Evolutionary conservation across 164 flowering plant species (phyloP).

Genomic region (Tetracentron sinense): DNA sequence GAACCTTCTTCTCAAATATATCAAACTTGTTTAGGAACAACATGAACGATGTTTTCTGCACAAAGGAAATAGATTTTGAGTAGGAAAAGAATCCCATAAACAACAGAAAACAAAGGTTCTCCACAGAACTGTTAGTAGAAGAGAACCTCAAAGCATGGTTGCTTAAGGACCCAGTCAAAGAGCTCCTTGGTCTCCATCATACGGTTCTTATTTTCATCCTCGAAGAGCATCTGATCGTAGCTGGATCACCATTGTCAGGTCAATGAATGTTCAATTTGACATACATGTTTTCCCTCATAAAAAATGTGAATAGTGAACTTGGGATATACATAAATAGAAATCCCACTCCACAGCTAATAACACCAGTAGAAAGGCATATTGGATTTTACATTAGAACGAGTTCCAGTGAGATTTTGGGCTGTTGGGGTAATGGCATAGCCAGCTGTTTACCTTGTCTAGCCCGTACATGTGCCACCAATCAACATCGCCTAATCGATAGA

Average conservation of each 20-base stretch:
- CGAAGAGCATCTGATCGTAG: conserved; percentile 91
- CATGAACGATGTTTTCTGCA: conserved; percentile 98
- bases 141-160: conserved; percentile 91
- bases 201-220: conserved; percentile 84
- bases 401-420: background rate
- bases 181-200: conserved; percentile 96
- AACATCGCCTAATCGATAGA: background rate
- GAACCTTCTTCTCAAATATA: conserved; percentile 90
- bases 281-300: no score
- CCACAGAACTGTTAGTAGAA: conserved; percentile 6
- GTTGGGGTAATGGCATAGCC: background rate
- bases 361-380: background rate
- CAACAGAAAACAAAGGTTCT: conserved; percentile 4
- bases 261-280: conserved; percentile 4
- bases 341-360: no score
- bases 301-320: no score
- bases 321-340: no score
- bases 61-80: conserved; percentile 10
- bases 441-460: background rate
- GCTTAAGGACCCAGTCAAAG: conserved; percentile 95
- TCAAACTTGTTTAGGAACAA: conserved; percentile 96
- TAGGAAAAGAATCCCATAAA: background rate
- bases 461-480: no score
- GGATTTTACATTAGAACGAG: background rate
- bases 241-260: conserved; percentile 37